Evolutionary conservation across 176 grass and related monocot species (phyloP).

Genomic region (Elaeis guineensis): DNA sequence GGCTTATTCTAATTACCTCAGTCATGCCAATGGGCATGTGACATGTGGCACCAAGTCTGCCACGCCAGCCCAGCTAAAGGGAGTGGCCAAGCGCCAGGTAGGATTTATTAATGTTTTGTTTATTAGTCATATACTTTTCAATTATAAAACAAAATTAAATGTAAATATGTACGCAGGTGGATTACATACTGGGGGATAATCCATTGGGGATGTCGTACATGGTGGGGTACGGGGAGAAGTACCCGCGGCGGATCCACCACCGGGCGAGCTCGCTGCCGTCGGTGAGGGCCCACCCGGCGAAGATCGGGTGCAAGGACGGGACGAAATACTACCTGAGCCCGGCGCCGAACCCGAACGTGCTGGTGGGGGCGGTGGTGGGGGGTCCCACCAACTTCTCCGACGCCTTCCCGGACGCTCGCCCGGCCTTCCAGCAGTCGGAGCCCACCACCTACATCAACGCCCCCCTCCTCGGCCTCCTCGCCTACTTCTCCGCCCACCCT

Average conservation of each 20-base stretch:
- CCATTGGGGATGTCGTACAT: conserved; percentile 93
- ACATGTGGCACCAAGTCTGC: conserved; percentile 41
- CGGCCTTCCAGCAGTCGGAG: conserved; percentile 82
- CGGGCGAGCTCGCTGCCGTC: conserved; percentile 74
- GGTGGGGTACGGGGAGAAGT: conserved; percentile 69
- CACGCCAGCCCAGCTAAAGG: conserved; percentile 47
- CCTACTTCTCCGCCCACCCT: conserved; percentile 60
- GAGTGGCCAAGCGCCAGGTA: conserved; percentile 69
- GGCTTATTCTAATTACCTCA: conserved; percentile 83
- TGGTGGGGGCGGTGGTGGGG: conserved; percentile 71
- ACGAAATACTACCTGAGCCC: conserved; percentile 50
- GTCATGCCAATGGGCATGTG: conserved; percentile 66
- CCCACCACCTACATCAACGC: conserved; percentile 92
- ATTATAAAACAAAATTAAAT: no score
- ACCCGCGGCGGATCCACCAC: conserved; percentile 79
- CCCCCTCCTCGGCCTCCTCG: conserved; percentile 63
- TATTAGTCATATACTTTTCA: no score
- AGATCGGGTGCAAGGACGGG: conserved; percentile 64
- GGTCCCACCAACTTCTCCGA: conserved; percentile 72
- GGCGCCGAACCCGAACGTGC: conserved; percentile 58
- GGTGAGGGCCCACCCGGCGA: conserved; percentile 32
- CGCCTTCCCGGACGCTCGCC: conserved; percentile 49
- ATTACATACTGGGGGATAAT: conserved; percentile 91
- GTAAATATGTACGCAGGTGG: conserved; percentile 27
- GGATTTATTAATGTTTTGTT: no score